A percentile compares a stretch with the other conserved stretches of the same genome.
Conservation (phyloP, 2,329 filamentous ascomycete species). For the Diaporthe amygdali region DNA sequence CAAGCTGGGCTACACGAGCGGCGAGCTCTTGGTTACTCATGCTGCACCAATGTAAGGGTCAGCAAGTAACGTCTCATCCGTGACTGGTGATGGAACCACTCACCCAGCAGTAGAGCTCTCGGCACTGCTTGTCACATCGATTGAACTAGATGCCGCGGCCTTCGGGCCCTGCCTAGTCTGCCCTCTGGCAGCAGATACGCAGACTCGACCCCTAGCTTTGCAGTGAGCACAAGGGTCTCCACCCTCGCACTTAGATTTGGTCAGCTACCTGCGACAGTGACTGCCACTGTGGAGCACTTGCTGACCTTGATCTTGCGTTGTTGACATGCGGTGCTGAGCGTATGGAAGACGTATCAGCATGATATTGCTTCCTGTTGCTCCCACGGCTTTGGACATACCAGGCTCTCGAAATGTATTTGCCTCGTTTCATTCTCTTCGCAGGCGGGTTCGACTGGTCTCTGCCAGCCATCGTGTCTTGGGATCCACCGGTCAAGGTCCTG, state of each 20-base stretch:
- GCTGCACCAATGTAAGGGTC: not conserved
- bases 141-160: not conserved
- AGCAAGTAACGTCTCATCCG: not conserved
- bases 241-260: constrained; percentile 13
- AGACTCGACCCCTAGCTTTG: constrained; percentile 11
- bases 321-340: constrained; percentile 17
- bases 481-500: not conserved
- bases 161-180: not conserved
- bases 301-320: constrained; percentile 25
- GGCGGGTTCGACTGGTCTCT: not conserved
- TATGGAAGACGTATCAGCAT: not conserved
- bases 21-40: not conserved
- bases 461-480: not conserved
- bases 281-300: too few species aligned
- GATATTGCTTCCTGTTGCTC: not conserved
- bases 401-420: constrained; percentile 23
- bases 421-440: constrained; percentile 22
- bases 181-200: constrained; percentile 10
- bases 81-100: not conserved
- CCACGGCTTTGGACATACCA: constrained; percentile 11
- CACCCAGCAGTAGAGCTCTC: not conserved
- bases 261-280: not conserved
- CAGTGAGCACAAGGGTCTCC: constrained; percentile 24
- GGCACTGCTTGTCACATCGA: not conserved
- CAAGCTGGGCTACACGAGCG: constrained; percentile 14